Conservation (phyloP, 495 filamentous ascomycete genomes). For the Schizothecium vesticola region DNA sequence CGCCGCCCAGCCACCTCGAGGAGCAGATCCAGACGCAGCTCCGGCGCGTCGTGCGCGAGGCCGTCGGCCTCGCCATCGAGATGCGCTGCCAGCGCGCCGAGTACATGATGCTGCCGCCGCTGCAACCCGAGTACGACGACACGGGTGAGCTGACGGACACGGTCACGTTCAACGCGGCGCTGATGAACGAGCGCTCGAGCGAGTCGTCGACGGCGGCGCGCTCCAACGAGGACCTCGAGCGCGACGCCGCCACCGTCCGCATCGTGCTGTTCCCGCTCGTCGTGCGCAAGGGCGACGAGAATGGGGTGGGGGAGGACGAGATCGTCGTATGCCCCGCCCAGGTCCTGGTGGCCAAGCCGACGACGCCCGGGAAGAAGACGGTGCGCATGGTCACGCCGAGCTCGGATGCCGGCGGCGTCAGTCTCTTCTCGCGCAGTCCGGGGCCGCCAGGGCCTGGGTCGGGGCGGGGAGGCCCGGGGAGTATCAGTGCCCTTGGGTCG, state of each 20-base stretch:
- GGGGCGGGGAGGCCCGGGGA: not conserved
- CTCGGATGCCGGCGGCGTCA: constrained; percentile 25
- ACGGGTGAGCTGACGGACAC: constrained; percentile 81
- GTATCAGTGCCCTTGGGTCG: not conserved
- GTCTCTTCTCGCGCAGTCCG: constrained; percentile 14
- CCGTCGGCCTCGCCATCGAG: constrained; percentile 83
- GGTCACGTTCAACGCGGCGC: constrained; percentile 69
- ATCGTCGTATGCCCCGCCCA: constrained; percentile 91
- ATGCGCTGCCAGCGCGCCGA: constrained; percentile 95
- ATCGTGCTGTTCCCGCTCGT: constrained; percentile 92
- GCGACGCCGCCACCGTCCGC: constrained; percentile 68
- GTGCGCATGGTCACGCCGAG: constrained; percentile 22
- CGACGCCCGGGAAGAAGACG: constrained; percentile 10
- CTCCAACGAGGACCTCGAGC: constrained; percentile 70
- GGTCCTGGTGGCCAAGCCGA: constrained; percentile 60
- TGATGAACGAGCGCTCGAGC: constrained; percentile 89
- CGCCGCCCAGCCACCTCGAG: constrained; percentile 71
- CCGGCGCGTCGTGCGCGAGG: constrained; percentile 72
- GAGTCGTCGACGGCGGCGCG: constrained; percentile 36
- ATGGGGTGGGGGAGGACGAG: constrained; percentile 78
- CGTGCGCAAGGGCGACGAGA: constrained; percentile 87
- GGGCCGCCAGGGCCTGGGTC: not conserved
- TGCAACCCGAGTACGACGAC: constrained; percentile 92
- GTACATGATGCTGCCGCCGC: constrained; percentile 93
- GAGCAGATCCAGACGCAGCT: constrained; percentile 71